These are phyloP conservation scores for Apiospora kogelbergensis DNA, from an alignment of 2,329 filamentous ascomycete genomes.

Conservation along the genomic window DNA sequence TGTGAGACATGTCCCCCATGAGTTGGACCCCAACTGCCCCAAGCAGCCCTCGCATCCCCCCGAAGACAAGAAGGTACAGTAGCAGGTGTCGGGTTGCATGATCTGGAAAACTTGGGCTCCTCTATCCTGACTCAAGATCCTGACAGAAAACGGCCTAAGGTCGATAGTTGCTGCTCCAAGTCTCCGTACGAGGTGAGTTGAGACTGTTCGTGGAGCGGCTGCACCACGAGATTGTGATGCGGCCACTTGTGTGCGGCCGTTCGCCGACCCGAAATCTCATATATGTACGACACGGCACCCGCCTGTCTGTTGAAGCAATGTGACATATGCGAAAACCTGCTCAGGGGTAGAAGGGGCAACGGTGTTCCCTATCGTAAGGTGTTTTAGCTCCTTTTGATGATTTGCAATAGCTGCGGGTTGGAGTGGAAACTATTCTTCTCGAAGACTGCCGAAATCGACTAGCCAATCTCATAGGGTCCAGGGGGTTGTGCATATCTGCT, in stretches of 20 bases:
- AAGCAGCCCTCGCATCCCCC: neutral
- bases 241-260: neutral
- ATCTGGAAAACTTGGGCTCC: neutral
- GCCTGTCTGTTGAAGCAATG: neutral
- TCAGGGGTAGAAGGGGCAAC: neutral
- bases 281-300: neutral
- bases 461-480: neutral
- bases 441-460: slow-evolving; percentile 5
- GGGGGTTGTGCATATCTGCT: neutral
- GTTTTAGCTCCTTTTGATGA: slow-evolving; percentile 4
- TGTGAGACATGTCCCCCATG: neutral
- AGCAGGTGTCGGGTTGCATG: neutral
- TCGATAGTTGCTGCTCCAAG: neutral
- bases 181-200: neutral
- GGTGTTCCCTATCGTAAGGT: neutral
- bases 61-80: neutral
- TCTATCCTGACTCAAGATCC: neutral
- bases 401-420: slow-evolving; percentile 5
- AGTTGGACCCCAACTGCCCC: neutral
- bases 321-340: neutral
- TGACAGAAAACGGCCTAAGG: neutral
- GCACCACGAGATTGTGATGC: neutral
- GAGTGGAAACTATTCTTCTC: neutral
- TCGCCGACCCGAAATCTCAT: neutral
- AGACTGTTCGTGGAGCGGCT: neutral